phyloP scores from a whole-genome alignment of 169 alveolate species.

The Cyclospora cayetanensis region DNA sequence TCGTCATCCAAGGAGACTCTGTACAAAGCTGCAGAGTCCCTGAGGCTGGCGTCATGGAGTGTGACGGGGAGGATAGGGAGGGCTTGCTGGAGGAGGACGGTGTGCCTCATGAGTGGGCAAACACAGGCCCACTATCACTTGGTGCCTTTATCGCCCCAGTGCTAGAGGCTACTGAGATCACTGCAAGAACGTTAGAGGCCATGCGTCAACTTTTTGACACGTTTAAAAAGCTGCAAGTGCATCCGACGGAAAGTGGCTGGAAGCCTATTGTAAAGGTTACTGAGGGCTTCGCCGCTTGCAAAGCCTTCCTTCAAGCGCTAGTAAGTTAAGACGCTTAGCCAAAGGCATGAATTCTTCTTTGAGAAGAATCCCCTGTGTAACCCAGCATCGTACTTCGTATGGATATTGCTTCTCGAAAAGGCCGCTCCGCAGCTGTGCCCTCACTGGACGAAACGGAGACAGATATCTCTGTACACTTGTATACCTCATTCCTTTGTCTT shows the following conservation, averaged over 20 bases:
- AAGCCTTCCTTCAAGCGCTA: constrained; percentile 37
- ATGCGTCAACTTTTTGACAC: not conserved
- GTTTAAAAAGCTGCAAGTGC: not conserved
- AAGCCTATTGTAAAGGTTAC: constrained; percentile 15
- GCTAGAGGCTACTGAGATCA: not conserved
- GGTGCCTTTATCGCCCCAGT: not conserved
- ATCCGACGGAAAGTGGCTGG: not conserved
- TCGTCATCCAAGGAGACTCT: not conserved
- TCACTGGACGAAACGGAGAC: no score
- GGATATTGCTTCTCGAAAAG: no score
- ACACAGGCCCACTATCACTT: not conserved
- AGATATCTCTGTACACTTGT: no score
- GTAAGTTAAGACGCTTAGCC: no score
- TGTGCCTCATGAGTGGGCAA: not conserved
- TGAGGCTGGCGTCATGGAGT: not conserved
- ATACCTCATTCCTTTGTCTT: not conserved
- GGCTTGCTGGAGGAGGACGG: not conserved
- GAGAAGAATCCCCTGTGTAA: no score
- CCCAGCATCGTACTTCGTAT: no score
- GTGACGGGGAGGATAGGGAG: not conserved
- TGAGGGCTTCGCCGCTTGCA: constrained; percentile 48
- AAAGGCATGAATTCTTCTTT: no score
- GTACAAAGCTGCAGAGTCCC: not conserved
- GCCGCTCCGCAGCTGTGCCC: no score
- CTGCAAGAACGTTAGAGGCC: not conserved